Evolutionary conservation across 225 moss, liverwort and hornwort species (phyloP), one percentile per base, ranked within the genome.

Genomic region (Sphagnum tenellum): DNA sequence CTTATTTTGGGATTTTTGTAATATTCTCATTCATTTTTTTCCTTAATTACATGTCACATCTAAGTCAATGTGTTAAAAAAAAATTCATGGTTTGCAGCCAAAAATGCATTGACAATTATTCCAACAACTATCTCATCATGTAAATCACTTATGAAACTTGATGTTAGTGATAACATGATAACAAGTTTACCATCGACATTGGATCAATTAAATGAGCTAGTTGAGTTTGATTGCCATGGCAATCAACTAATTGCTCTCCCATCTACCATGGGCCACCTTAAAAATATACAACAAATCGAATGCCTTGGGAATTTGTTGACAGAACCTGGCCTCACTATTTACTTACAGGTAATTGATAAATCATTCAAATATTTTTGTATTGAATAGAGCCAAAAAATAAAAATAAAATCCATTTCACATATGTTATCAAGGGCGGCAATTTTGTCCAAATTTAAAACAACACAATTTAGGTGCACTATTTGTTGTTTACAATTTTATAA

Each of bases 241-340:
- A 90, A 90, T 59, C 76, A 71, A 12, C 78, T 90, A 57, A 67
- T 52, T 64, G 1, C 48, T 5, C 55, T 90, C 67, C 90, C 90
- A 1, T 80, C 88, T 45, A 73, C 79, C 9, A 58, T 90, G 0
- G 78, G 85, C 47, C 74, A 85, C 54, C 69, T 90, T 5, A 88
- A 88, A 65, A 90, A 80, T 73, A 70, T 90, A 49, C 85, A 82
- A n/a, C 70, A 73, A 9, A 75, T 90, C 47, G 82, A 85, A 57
- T 90, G 90, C 64, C 56, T 63, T 61, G 78, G 75, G 9, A 90
- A 90, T 62, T 79, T 78, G 44, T 69, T 90, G 47, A 69, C 60
- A 4, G 90, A 88, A 74, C 90, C 85, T 11, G 82, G 79, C 2
- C 76, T 78, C 12, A 77, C 78, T 12, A 79, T 88, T n/a, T 86